phyloP scores from a whole-genome alignment of 441 rosid genomes.

The Jatropha podagrica region DNA sequence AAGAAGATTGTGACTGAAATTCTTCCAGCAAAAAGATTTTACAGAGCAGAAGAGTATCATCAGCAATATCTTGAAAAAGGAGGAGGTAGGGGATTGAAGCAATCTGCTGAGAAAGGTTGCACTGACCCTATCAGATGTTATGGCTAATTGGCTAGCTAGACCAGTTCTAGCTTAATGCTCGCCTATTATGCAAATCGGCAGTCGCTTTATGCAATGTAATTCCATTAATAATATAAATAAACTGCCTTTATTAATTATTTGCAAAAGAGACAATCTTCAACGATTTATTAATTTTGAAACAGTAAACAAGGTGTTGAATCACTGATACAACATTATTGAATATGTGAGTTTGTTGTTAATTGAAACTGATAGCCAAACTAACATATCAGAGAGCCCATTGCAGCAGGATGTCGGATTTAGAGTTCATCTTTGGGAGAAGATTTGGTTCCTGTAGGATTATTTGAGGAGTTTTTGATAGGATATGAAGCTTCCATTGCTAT shows the following conservation, averaged over 20 bases:
- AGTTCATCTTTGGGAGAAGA: constrained; percentile 65
- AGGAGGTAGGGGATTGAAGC: constrained; percentile 60
- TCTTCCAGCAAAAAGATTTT: constrained; percentile 85
- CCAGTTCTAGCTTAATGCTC: neutral
- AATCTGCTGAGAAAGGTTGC: constrained; percentile 77
- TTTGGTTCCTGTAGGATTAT: constrained; percentile 40
- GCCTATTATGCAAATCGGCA: neutral
- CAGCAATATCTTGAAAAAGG: constrained; percentile 74
- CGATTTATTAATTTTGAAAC: neutral
- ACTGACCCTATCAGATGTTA: constrained; percentile 83
- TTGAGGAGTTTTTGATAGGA: constrained; percentile 63
- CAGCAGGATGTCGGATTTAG: constrained; percentile 15
- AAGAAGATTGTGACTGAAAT: constrained; percentile 73
- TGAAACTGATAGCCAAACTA: too few relatives aligned
- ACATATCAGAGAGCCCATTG: neutral
- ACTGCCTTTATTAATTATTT: neutral
- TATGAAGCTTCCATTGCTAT: constrained; percentile 88
- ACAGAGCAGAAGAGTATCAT: constrained; percentile 62
- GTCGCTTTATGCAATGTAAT: neutral
- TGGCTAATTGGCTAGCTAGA: constrained; percentile 40
- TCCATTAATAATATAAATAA: neutral
- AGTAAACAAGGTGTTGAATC: neutral
- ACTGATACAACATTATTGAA: neutral
- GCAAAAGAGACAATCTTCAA: neutral
- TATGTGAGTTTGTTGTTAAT: neutral